Conservation (phyloP, 306 rosid species). For the Luffa aegyptiaca region DNA sequence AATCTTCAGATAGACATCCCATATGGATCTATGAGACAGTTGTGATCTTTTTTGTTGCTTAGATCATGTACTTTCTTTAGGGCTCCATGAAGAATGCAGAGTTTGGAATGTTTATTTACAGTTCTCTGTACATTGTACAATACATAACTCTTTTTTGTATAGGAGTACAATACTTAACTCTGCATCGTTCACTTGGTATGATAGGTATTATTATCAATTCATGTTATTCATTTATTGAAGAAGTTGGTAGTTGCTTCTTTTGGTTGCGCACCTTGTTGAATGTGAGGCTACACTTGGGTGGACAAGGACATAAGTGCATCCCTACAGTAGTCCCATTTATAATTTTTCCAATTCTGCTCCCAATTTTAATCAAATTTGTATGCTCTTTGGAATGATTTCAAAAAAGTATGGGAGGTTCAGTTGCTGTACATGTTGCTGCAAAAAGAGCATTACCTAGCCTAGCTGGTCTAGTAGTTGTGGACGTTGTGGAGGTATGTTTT, state of each 20-base stretch:
- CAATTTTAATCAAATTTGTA: neutral
- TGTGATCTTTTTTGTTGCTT: neutral
- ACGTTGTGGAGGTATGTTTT: conserved; percentile 86
- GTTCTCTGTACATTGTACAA: neutral
- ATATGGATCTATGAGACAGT: neutral
- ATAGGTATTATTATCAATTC: neutral
- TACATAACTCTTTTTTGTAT: too few relatives aligned
- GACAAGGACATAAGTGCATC: neutral
- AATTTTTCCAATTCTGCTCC: neutral
- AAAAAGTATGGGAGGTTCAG: conserved; percentile 91
- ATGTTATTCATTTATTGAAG: neutral
- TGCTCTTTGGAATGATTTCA: conserved; percentile 2
- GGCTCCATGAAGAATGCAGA: neutral
- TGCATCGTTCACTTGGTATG: neutral
- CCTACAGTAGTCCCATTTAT: neutral
- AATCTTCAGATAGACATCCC: neutral
- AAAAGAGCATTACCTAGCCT: conserved; percentile 49
- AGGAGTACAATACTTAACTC: neutral
- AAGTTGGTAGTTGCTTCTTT: neutral
- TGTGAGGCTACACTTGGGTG: neutral
- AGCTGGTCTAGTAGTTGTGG: conserved; percentile 93
- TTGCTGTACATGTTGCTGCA: conserved; percentile 91
- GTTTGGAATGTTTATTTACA: neutral
- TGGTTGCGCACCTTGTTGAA: neutral
- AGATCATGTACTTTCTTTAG: neutral